Percentiles rank a stretch among this genome's conserved stretches.
Evolutionary conservation across 2,329 filamentous ascomycete genomes (phyloP).

Genomic region (Fusarium sp.): DNA sequence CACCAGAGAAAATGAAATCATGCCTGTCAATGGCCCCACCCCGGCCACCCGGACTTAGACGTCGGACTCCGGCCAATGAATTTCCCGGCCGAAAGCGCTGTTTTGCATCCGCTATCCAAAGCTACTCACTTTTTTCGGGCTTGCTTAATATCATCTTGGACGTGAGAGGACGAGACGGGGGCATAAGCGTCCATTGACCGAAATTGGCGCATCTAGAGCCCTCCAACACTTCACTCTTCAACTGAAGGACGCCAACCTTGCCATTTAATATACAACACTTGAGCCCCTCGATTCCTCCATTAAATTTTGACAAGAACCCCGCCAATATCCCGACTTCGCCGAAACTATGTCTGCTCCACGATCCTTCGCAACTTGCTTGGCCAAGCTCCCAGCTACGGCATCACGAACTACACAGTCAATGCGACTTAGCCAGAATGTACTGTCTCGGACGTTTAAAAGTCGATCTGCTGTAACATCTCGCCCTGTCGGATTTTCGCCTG

Average conservation of each 20-base stretch:
- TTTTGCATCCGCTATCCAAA: conserved; percentile 42
- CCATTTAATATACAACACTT: conserved; percentile 8
- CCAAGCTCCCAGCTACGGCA: conserved; percentile 49
- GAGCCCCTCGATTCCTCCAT: conserved; percentile 9
- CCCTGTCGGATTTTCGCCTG: conserved; percentile 32
- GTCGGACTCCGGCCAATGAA: conserved; percentile 52
- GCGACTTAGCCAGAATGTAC: conserved; percentile 30
- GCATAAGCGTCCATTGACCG: conserved; percentile 45
- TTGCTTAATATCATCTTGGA: conserved; percentile 50
- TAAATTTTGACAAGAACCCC: conserved; percentile 16
- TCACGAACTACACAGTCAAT: conserved; percentile 48
- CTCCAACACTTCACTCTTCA: conserved; percentile 26
- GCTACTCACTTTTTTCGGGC: conserved; percentile 45
- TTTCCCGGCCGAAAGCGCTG: conserved; percentile 50
- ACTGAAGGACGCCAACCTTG: conserved; percentile 3
- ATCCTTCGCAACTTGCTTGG: conserved; percentile 50
- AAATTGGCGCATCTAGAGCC: conserved; percentile 43
- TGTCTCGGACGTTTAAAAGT: conserved; percentile 38
- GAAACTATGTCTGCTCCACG: conserved; percentile 51
- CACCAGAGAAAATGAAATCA: conserved; percentile 51
- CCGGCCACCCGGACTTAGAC: conserved; percentile 44
- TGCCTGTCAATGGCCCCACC: conserved; percentile 39
- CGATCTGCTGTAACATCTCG: conserved; percentile 27
- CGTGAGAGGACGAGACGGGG: conserved; percentile 49
- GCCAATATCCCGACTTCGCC: conserved; percentile 28